Base-by-base conservation (phyloP, 257 asterid genomes). In the Pogostemon cablin region DNA sequence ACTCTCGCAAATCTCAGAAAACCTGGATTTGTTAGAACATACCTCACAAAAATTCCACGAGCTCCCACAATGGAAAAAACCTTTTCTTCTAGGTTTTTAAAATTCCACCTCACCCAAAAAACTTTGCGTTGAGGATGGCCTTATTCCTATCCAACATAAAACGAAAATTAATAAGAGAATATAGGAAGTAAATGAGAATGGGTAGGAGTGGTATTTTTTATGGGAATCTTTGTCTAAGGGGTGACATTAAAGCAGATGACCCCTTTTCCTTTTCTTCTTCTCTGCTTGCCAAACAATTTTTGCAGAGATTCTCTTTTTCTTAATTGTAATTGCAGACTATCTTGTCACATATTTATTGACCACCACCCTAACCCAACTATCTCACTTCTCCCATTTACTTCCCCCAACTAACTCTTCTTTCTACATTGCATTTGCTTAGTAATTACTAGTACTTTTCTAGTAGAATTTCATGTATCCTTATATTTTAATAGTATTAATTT, bases 181-280 rank as follows among this genome's bases (percentile, higher is more conserved):
- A 60, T 71, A 7, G 77, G 73, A 12, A 72, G 70, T 60, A 52
- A 65, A 68, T 65, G 61, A n/a, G 58, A 17, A 52, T 52, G 57
- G 57, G 57, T 15, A 15, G 9, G 56, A 49, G 37, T 17, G 66
- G 42, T 72, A 73, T 58, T 77, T 11, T 73, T 50, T 69, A 53
- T 4, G 67, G 79, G 84, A 81, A 81, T 81, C 85, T 77, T 81
- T 81, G 82, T 81, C 80, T 73, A 80, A 66, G 54, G 64, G 62
- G 62, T 69, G 77, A 74, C 12, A 56, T 38, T 73, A 42, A 72
- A 67, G 69, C 68, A 68, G 62, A 57, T 57, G 12, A 32, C 53
- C 52, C 77, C 17, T 38, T 50, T 6, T 9, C 35, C 34, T 42
- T 6, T 7, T 34, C 11, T 5, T 46, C 76, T 25, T 32, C 56